Evolutionary conservation across 331 rosid genomes (phyloP).

Genomic region (Rhamnella rubrinervis): DNA sequence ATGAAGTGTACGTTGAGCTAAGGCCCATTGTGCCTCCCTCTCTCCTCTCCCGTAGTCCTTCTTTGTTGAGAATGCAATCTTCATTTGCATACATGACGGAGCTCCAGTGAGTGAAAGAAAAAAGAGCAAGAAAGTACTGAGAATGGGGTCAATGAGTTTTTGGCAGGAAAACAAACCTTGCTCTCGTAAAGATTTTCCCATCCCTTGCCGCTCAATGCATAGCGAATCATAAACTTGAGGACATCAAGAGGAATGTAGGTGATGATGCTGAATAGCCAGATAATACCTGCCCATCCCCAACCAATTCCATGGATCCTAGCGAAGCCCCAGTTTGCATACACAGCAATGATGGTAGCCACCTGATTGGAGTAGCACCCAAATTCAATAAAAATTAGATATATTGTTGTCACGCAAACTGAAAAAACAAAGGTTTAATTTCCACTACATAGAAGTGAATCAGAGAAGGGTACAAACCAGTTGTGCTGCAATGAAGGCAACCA

Average conservation of each 20-base stretch:
- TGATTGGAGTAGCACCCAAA: slow-evolving; percentile 16
- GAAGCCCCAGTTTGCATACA: slow-evolving; percentile 73
- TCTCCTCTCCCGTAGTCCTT: slow-evolving; percentile 66
- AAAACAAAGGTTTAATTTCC: background rate
- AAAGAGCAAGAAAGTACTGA: background rate
- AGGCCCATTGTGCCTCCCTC: slow-evolving; percentile 83
- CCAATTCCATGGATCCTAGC: slow-evolving; percentile 79
- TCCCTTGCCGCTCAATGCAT: slow-evolving; percentile 56
- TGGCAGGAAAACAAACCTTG: slow-evolving; percentile 32
- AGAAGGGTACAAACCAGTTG: slow-evolving; percentile 58
- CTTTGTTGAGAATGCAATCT: slow-evolving; percentile 74
- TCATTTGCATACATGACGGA: background rate
- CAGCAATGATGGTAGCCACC: slow-evolving; percentile 82
- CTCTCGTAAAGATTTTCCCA: slow-evolving; percentile 55
- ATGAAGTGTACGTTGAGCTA: slow-evolving; percentile 58
- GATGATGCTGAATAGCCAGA: slow-evolving; percentile 70
- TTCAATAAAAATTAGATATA: background rate
- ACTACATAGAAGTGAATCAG: background rate
- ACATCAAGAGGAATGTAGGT: slow-evolving; percentile 85
- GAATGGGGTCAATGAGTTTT: background rate
- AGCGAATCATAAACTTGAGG: slow-evolving; percentile 69
- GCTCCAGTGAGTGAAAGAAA: background rate
- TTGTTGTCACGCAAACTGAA: background rate
- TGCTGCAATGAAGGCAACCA: slow-evolving; percentile 68
- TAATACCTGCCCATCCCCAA: slow-evolving; percentile 85